Conservation (phyloP, 805 yeast genomes). For the Jamesozyma gamospora region DNA sequence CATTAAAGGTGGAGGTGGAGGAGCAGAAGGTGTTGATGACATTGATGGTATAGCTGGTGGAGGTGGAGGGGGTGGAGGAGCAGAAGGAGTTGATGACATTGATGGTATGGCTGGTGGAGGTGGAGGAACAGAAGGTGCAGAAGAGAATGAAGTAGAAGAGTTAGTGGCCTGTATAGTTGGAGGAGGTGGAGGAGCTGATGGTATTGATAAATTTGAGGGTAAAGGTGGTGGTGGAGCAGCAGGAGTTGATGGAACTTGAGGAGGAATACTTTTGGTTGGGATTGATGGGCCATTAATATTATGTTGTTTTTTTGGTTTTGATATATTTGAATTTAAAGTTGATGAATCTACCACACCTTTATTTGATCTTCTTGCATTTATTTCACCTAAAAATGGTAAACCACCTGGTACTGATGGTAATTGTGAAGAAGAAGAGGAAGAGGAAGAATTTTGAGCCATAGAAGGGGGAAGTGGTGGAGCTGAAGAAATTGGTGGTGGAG, state of each 20-base stretch:
- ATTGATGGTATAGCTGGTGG: slow-evolving; percentile 15
- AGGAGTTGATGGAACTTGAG: slow-evolving; percentile 15
- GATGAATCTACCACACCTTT: slow-evolving; percentile 31
- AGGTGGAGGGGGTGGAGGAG: slow-evolving; percentile 12
- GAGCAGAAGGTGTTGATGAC: slow-evolving; percentile 9
- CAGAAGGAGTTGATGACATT: slow-evolving; percentile 8
- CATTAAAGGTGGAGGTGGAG: slow-evolving; percentile 20
- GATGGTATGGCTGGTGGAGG: slow-evolving; percentile 15
- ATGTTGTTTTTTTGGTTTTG: slow-evolving; percentile 14
- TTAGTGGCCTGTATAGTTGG: slow-evolving; percentile 14
- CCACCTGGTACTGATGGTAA: slow-evolving; percentile 29
- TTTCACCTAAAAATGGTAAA: slow-evolving; percentile 44
- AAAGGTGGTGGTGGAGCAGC: slow-evolving; percentile 14
- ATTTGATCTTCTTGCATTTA: slow-evolving; percentile 43
- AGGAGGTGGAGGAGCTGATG: slow-evolving; percentile 5
- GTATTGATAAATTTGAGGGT: slow-evolving; percentile 17
- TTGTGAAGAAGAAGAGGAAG: slow-evolving; percentile 4
- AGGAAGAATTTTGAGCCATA: slow-evolving; percentile 9
- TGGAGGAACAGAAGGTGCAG: slow-evolving; percentile 12
- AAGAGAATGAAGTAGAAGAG: slow-evolving; percentile 12
- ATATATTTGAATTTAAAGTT: slow-evolving; percentile 15
- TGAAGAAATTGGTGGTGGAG: slow-evolving; percentile 16
- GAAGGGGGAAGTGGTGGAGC: slow-evolving; percentile 13
- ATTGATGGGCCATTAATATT: slow-evolving; percentile 4
- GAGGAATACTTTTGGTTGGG: slow-evolving; percentile 14